These are phyloP conservation scores for Phaeophleospora eucalypticola DNA, from an alignment of 2,329 filamentous ascomycete genomes.

Conservation along the genomic window DNA sequence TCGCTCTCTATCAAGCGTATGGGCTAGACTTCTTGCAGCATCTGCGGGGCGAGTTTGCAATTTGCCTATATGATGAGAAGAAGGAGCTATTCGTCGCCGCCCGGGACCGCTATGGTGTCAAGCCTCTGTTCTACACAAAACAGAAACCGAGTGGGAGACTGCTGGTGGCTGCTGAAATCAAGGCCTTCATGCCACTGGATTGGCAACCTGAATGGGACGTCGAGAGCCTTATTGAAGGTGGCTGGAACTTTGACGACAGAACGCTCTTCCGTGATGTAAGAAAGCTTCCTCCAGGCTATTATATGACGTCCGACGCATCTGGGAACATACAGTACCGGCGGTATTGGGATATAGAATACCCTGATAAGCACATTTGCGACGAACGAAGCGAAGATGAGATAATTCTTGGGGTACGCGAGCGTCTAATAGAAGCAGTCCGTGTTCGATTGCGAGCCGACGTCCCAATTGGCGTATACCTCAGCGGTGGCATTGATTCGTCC, in stretches of 20 bases:
- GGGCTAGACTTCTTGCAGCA: slow-evolving; percentile 45
- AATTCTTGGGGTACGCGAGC: slow-evolving; percentile 47
- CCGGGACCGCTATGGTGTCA: slow-evolving; percentile 55
- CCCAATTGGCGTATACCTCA: slow-evolving; percentile 54
- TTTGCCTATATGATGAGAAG: slow-evolving; percentile 49
- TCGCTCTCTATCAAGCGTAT: slow-evolving; percentile 50
- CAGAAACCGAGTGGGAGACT: slow-evolving; percentile 35
- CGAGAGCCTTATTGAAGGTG: slow-evolving; percentile 40
- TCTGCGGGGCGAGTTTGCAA: slow-evolving; percentile 53
- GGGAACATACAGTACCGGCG: slow-evolving; percentile 37
- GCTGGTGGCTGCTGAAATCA: slow-evolving; percentile 51
- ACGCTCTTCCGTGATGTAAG: slow-evolving; percentile 51
- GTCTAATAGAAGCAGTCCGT: slow-evolving; percentile 50
- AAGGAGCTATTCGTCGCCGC: slow-evolving; percentile 44
- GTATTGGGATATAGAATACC: slow-evolving; percentile 54
- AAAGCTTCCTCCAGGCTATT: slow-evolving; percentile 45
- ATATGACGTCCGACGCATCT: slow-evolving; percentile 39
- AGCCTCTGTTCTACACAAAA: slow-evolving; percentile 53
- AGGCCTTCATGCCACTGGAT: slow-evolving; percentile 49
- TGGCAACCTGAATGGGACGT: slow-evolving; percentile 53
- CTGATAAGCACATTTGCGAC: slow-evolving; percentile 46
- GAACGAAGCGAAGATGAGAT: slow-evolving; percentile 49
- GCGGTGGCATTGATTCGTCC: slow-evolving; percentile 57
- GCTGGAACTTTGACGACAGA: slow-evolving; percentile 43
- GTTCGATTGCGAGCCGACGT: slow-evolving; percentile 55